A percentile compares a stretch with the other conserved stretches of the same genome.
Evolutionary conservation across 176 grass and related monocot genomes (phyloP).

Genomic region (Stipa capillata): DNA sequence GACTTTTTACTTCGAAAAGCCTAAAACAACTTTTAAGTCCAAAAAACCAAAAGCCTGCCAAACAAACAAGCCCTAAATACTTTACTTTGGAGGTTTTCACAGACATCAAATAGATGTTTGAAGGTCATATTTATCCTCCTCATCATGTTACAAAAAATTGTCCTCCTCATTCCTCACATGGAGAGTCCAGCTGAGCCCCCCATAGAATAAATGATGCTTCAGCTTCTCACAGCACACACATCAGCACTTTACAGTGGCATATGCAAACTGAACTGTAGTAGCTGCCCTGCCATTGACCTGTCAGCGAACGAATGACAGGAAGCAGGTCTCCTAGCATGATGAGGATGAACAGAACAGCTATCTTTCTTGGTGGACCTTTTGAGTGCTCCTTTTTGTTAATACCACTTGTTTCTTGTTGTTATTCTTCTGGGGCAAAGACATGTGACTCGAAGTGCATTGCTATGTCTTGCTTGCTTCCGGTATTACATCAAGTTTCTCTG

Average conservation of each 20-base stretch:
- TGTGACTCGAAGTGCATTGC: conserved; percentile 18
- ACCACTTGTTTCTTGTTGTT: conserved; percentile 36
- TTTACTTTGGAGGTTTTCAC: conserved; percentile 17
- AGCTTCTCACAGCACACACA: conserved; percentile 20
- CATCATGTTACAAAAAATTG: too few relatives aligned
- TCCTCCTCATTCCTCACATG: neutral
- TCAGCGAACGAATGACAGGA: neutral
- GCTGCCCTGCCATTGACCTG: conserved; percentile 19
- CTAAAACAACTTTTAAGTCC: too few relatives aligned
- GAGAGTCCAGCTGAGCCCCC: conserved; percentile 26
- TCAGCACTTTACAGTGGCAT: conserved; percentile 28
- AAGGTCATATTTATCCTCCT: too few relatives aligned
- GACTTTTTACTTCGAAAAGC: too few relatives aligned
- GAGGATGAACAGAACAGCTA: conserved; percentile 15
- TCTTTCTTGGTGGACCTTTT: conserved; percentile 15
- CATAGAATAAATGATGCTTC: conserved; percentile 20
- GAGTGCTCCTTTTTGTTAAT: conserved; percentile 12
- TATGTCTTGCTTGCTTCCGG: neutral
- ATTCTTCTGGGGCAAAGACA: neutral
- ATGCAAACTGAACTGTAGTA: conserved; percentile 15
- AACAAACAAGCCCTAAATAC: neutral
- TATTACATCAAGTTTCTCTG: neutral
- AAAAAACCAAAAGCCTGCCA: too few relatives aligned
- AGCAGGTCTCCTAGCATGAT: conserved; percentile 21
- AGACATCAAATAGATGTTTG: neutral